Conservation (phyloP, 129 eudicot species). For the Deinandra increscens region DNA sequence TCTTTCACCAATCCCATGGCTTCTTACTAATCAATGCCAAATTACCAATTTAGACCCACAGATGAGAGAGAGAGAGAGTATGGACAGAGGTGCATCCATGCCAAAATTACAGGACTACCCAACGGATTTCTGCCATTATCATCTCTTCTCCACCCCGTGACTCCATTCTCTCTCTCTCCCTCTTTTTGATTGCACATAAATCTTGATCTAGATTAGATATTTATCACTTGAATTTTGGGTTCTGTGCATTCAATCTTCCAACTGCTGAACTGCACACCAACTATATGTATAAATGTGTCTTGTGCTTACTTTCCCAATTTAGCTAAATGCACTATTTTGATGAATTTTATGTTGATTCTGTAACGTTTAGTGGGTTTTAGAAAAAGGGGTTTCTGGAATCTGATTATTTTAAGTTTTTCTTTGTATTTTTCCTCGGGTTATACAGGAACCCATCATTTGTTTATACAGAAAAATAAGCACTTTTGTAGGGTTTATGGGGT, state of each 20-base stretch:
- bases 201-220: slow-evolving; percentile 24
- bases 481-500: slow-evolving; percentile 38
- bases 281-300: slow-evolving; percentile 17
- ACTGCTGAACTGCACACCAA: slow-evolving; percentile 1
- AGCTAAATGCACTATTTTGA: slow-evolving; percentile 14
- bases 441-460: slow-evolving; percentile 28
- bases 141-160: slow-evolving; percentile 41
- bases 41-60: slow-evolving; percentile 1
- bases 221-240: slow-evolving; percentile 37
- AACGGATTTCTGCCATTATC: slow-evolving; percentile 37
- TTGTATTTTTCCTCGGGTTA: slow-evolving; percentile 16
- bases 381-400: slow-evolving; percentile 24
- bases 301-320: slow-evolving; percentile 32
- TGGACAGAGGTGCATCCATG: slow-evolving; percentile 37
- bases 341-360: slow-evolving; percentile 31
- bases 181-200: slow-evolving; percentile 38
- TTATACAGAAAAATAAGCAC: slow-evolving; percentile 19
- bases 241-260: slow-evolving; percentile 36
- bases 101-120: slow-evolving; percentile 28
- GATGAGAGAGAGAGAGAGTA: too few relatives aligned
- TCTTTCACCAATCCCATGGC: not conserved
- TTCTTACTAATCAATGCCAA: not conserved
- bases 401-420: slow-evolving; percentile 26
- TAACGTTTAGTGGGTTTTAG: slow-evolving; percentile 22
- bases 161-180: slow-evolving; percentile 50